Percentiles rank a stretch among this genome's conserved stretches.
phyloP scores from a whole-genome alignment of 2,329 filamentous ascomycete genomes.

The Chaetothyriales sp. region DNA sequence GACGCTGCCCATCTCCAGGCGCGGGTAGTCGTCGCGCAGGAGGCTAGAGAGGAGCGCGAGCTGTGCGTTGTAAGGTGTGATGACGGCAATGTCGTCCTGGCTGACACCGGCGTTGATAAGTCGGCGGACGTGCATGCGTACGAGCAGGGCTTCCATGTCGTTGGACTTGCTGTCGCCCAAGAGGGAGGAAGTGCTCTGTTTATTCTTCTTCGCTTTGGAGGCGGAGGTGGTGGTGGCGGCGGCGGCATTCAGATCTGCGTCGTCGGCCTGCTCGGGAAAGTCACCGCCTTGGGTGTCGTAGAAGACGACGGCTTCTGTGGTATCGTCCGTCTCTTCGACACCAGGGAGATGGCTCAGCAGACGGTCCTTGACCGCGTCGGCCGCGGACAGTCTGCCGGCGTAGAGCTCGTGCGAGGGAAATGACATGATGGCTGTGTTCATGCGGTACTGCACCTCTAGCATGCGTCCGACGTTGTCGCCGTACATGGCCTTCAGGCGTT shows the following conservation, averaged over 20 bases:
- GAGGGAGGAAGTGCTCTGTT: conserved; percentile 25
- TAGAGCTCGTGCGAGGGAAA: conserved; percentile 88
- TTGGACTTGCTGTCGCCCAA: conserved; percentile 78
- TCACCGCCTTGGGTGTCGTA: conserved; percentile 94
- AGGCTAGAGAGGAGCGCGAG: conserved; percentile 60
- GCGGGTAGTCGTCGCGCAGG: conserved; percentile 68
- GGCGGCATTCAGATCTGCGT: conserved; percentile 41
- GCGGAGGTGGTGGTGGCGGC: too few species aligned
- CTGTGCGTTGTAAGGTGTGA: conserved; percentile 95
- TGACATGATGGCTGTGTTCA: conserved; percentile 91
- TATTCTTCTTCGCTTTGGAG: conserved; percentile 27
- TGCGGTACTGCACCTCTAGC: conserved; percentile 94
- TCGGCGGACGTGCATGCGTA: conserved; percentile 60
- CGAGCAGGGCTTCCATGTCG: conserved; percentile 73
- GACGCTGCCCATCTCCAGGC: conserved; percentile 87
- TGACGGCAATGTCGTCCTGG: conserved; percentile 74
- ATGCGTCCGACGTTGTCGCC: conserved; percentile 72
- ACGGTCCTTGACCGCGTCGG: conserved; percentile 60
- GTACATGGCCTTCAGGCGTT: conserved; percentile 69
- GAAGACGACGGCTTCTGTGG: conserved; percentile 74
- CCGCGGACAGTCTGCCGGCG: conserved; percentile 65
- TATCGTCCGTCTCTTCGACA: conserved; percentile 71
- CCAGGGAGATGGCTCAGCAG: conserved; percentile 62
- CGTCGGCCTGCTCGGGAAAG: conserved; percentile 70
- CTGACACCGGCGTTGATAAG: conserved; percentile 68